phyloP scores from a whole-genome alignment of 148 eudicot species.

The Rhododendron simsii region DNA sequence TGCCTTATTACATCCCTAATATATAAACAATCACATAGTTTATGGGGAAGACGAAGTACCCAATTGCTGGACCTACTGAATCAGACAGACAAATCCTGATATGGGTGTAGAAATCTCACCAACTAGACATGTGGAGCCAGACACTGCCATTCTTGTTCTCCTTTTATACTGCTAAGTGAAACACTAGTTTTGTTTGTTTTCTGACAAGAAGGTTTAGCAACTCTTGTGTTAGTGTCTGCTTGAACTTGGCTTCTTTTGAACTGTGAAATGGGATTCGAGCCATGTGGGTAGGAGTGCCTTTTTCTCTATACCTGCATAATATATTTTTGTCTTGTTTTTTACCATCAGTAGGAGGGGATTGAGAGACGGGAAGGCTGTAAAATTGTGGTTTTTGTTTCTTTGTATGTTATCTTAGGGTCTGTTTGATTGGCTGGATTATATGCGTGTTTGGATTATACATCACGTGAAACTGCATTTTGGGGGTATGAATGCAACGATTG shows the following conservation, averaged over 20 bases:
- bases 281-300: constrained; percentile 1
- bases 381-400: neutral
- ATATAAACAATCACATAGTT: neutral
- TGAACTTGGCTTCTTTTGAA: constrained; percentile 2
- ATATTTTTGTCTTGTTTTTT: neutral
- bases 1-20: neutral
- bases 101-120: constrained; percentile 17
- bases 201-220: neutral
- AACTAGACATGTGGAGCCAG: constrained; percentile 13
- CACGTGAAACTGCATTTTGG: neutral
- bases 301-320: neutral
- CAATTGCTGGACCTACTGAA: neutral
- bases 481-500: neutral
- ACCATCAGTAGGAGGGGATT: neutral
- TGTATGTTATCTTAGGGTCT: neutral
- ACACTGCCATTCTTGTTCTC: constrained; percentile 15
- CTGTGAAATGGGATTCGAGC: neutral
- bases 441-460: neutral
- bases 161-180: neutral
- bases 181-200: neutral
- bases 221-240: neutral
- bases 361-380: neutral
- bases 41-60: neutral
- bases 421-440: neutral
- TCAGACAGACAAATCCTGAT: neutral